phyloP scores from a whole-genome alignment of 1,139 yeast species.

The Hansenula sp. region DNA sequence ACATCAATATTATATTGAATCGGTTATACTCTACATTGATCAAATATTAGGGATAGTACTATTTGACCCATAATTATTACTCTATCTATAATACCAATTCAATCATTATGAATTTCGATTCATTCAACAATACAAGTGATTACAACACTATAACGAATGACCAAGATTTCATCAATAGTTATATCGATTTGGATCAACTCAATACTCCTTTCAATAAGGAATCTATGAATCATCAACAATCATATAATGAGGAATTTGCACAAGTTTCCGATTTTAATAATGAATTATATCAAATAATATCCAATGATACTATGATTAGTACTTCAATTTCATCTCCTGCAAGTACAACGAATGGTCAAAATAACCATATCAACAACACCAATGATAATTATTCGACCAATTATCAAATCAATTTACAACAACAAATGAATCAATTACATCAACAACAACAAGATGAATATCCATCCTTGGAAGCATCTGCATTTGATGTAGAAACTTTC shows the following conservation, averaged over 20 bases:
- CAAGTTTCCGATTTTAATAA: neutral
- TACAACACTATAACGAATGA: neutral
- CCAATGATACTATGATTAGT: constrained; percentile 1
- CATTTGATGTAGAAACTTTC: neutral
- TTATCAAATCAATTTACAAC: too few relatives aligned
- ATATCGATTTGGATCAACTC: neutral
- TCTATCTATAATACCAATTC: neutral
- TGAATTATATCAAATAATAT: constrained; percentile 3
- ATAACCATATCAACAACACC: neutral
- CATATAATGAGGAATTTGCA: neutral
- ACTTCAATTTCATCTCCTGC: constrained; percentile 4
- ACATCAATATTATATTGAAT: too few relatives aligned
- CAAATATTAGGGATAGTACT: neutral
- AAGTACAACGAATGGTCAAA: neutral
- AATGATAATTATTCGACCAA: neutral
- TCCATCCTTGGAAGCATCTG: neutral
- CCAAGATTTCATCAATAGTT: neutral
- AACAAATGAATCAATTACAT: too few relatives aligned
- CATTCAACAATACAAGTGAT: neutral
- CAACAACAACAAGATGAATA: neutral
- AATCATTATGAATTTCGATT: neutral
- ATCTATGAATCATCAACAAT: neutral
- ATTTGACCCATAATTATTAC: neutral
- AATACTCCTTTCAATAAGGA: neutral
- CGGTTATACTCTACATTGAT: too few relatives aligned